Conservation (phyloP, 805 yeast species). For the Brettanomyces custersianus region DNA sequence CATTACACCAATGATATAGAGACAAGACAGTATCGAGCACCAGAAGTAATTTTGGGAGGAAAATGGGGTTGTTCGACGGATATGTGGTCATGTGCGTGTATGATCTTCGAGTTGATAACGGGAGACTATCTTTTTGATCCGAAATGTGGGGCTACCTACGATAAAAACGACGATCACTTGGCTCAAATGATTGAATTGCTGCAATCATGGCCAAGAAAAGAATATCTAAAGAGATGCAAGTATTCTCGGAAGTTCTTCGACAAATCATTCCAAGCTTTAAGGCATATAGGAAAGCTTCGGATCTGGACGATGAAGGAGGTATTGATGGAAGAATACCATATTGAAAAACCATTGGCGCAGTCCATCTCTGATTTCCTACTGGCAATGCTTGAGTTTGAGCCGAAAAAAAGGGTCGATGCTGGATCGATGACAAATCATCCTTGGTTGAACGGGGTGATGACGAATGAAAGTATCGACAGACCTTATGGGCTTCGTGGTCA, state of each 20-base stretch:
- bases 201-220: slow-evolving; percentile 26
- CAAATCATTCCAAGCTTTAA: slow-evolving; percentile 25
- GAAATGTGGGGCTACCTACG: slow-evolving; percentile 35
- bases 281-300: slow-evolving; percentile 37
- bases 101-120: slow-evolving; percentile 49
- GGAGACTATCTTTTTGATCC: slow-evolving; percentile 60
- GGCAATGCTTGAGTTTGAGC: slow-evolving; percentile 41
- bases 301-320: slow-evolving; percentile 44
- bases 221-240: slow-evolving; percentile 32
- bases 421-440: slow-evolving; percentile 44
- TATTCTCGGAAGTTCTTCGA: slow-evolving; percentile 34
- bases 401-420: slow-evolving; percentile 44
- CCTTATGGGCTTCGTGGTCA: slow-evolving; percentile 24
- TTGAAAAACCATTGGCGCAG: slow-evolving; percentile 27
- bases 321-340: slow-evolving; percentile 39
- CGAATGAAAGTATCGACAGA: slow-evolving; percentile 18
- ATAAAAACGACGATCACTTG: slow-evolving; percentile 52
- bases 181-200: slow-evolving; percentile 53
- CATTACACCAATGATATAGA: slow-evolving; percentile 65
- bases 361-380: slow-evolving; percentile 38
- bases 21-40: slow-evolving; percentile 59
- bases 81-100: slow-evolving; percentile 52
- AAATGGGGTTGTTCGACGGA: slow-evolving; percentile 59
- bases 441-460: slow-evolving; percentile 32
- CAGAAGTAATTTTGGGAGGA: slow-evolving; percentile 51